Evolutionary conservation across 1,139 yeast species (phyloP), one percentile per base, ranked within the genome.

Genomic region (Diutina sp.): DNA sequence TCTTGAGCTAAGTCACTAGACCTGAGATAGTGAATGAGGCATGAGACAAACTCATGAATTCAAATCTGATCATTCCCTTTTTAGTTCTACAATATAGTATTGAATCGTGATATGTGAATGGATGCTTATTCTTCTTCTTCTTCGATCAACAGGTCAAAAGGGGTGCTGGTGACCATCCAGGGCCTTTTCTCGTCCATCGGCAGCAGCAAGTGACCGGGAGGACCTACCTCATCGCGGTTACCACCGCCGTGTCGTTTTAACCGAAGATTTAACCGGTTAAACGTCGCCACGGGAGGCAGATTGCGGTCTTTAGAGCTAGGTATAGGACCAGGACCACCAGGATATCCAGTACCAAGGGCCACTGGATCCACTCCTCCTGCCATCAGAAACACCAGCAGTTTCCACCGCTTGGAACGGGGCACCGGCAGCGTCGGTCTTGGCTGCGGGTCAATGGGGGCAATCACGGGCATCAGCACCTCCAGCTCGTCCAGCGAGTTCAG

Each of bases 381-480:
- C 21, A 28, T 14, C 21, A 14, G 14, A 11, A 50, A 50, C 41
- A 50, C 32, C 53, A 38, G n/a, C 44, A 32, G 53, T 12, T 50
- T 50, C 53, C 53, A 50, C 14, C 44, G 44, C n/a, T 32, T 32
- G 21, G 44, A 16, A 12, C 29, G 32, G 25, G 53, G 32, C 12
- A 50, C 44, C 53, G 53, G 53, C 53, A 50, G 53, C 16, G 28
- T 50, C n/a, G 53, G 53, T 11, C 53, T 28, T 6, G 53, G 53
- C 28, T 38, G 32, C 6, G n/a, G 21, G 11, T 16, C 44, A 9
- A 18, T 30, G 28, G 35, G 14, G 32, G 41, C n/a, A 7, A 30
- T 32, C 25, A 16, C 18, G 12, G 51, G 51, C 21, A 48, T n/a
- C 32, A 25, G 51, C 38, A 29, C n/a, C 38, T 48, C 51, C 28